Conservation (phyloP, 768 basidiomycete genomes). For the Gloeophyllum trabeum region DNA sequence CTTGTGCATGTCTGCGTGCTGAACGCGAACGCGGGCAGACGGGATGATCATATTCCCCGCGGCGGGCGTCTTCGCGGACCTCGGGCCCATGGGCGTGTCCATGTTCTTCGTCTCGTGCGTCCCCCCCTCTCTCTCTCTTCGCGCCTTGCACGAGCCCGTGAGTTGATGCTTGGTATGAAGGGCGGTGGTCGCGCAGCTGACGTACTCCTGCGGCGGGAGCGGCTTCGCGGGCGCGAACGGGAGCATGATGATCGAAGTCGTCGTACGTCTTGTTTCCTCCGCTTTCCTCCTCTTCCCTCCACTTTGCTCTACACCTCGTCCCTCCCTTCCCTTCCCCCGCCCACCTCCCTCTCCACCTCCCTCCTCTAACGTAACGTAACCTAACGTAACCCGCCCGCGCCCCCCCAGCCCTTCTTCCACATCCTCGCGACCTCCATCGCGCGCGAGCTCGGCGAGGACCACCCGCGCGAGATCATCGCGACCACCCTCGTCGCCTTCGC, state of each 20-base stretch:
- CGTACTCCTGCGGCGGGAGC: conserved; percentile 80
- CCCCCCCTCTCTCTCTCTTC: neutral
- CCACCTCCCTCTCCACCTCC: conserved; percentile 91
- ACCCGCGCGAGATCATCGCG: conserved; percentile 67
- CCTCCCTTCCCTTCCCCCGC: conserved; percentile 81
- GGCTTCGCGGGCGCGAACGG: conserved; percentile 86
- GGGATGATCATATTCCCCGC: conserved; percentile 96
- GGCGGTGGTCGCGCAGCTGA: conserved; percentile 69
- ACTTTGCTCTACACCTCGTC: neutral
- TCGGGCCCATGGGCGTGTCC: conserved; percentile 86
- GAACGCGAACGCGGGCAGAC: conserved; percentile 30
- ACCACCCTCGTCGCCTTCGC: conserved; percentile 88
- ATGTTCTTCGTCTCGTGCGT: conserved; percentile 85
- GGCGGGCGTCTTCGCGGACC: conserved; percentile 62
- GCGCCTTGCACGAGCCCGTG: neutral
- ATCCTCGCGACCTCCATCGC: conserved; percentile 77
- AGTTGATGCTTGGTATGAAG: conserved; percentile 18
- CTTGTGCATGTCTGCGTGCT: neutral
- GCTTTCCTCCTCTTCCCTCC: conserved; percentile 1
- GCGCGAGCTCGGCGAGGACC: conserved; percentile 53
- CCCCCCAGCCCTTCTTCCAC: conserved; percentile 94
- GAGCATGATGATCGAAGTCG: conserved; percentile 98
- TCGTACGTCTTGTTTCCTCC: conserved; percentile 37
- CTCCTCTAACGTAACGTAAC: no score
- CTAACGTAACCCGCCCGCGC: no score